Base-by-base conservation (phyloP, 1,139 yeast genomes). In the Ogataea hybrid region DNA sequence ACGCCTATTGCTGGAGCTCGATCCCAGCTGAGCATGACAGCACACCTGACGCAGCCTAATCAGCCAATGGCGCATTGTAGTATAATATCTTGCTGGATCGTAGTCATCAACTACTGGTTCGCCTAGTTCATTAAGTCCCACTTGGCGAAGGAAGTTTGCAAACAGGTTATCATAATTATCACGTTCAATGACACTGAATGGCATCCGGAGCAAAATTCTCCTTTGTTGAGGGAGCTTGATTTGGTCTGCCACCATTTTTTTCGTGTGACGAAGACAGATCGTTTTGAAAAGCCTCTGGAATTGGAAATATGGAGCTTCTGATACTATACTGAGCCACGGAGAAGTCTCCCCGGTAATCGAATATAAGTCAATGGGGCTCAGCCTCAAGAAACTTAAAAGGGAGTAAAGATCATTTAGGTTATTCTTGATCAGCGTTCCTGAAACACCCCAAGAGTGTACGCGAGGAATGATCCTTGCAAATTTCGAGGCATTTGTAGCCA, bases 361-460 rank as follows among this genome's bases (percentile, higher is more conserved):
- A 20, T 50, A 39, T 17, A 25, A 57, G 32, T 65, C 69, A 47
- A 87, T 84, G 0, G 97, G 97, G 37, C 70, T 70, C 22, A 78
- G 62, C 46, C 82, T 71, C 48, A 89, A 64, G 56, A 87, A 90
- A 14, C 77, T 72, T 28, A 89, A 59, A 6, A 88, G 71, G 0
- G 95, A 84, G 42, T 75, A 79, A 43, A 89, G 67, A 62, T 90
- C 96, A 35, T 68, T 66, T 44, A 86, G 64, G 35, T 76, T 70
- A 50, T 77, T 78, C 49, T 80, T 78, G 9, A 89, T 84, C 0
- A 97, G 95, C 0, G 98, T 92, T 6, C 98, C 98, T 0, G 96
- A 85, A 0, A 89, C 96, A 6, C 96, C 96, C 97, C 97, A 92
- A 0, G 96, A 80, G 64, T 92, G 97, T 40, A 79, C 76, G 41